These are phyloP conservation scores for Neurospora sublineolata DNA, from an alignment of 495 filamentous ascomycete species.

Conservation along the genomic window DNA sequence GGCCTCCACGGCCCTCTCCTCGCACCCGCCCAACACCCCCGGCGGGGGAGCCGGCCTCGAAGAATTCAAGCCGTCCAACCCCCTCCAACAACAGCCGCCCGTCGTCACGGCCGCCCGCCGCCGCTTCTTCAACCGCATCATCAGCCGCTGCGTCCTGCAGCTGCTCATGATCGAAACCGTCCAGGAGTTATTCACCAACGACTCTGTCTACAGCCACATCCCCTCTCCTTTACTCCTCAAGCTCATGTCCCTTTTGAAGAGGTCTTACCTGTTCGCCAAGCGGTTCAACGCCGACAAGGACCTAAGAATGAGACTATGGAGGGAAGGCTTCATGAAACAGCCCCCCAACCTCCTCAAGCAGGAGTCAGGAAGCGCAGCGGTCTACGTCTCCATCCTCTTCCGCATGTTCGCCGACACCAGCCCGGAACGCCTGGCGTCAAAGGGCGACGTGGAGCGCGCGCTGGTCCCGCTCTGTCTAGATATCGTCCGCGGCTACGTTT, in stretches of 20 bases:
- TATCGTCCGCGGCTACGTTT: slow-evolving; percentile 72
- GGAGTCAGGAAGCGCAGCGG: slow-evolving; percentile 81
- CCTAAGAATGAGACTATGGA: slow-evolving; percentile 83
- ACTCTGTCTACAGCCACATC: slow-evolving; percentile 87
- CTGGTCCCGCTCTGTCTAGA: slow-evolving; percentile 90
- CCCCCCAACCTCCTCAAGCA: slow-evolving; percentile 98
- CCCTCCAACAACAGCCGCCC: slow-evolving; percentile 72
- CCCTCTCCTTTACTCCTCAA: slow-evolving; percentile 79
- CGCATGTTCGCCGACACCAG: slow-evolving; percentile 91
- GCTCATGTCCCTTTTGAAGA: slow-evolving; percentile 86
- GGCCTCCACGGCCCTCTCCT: slow-evolving; percentile 12
- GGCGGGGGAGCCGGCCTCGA: slow-evolving; percentile 46
- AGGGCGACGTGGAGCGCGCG: slow-evolving; percentile 73
- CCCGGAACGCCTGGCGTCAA: slow-evolving; percentile 66
- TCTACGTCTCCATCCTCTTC: slow-evolving; percentile 87
- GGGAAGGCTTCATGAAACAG: slow-evolving; percentile 99
- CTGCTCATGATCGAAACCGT: slow-evolving; percentile 99
- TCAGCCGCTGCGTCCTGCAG: slow-evolving; percentile 96
- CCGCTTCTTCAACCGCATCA: slow-evolving; percentile 98
- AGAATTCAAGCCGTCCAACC: slow-evolving; percentile 70
- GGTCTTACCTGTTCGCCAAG: slow-evolving; percentile 89
- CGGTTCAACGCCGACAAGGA: slow-evolving; percentile 97
- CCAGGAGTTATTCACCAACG: slow-evolving; percentile 94
- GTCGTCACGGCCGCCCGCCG: slow-evolving; percentile 85
- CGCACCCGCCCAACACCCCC: slow-evolving; percentile 14